Evolutionary conservation across 2,329 filamentous ascomycete species (phyloP), one percentile per base, ranked within the genome.

Genomic region (Hymenoscyphus fraxineus): DNA sequence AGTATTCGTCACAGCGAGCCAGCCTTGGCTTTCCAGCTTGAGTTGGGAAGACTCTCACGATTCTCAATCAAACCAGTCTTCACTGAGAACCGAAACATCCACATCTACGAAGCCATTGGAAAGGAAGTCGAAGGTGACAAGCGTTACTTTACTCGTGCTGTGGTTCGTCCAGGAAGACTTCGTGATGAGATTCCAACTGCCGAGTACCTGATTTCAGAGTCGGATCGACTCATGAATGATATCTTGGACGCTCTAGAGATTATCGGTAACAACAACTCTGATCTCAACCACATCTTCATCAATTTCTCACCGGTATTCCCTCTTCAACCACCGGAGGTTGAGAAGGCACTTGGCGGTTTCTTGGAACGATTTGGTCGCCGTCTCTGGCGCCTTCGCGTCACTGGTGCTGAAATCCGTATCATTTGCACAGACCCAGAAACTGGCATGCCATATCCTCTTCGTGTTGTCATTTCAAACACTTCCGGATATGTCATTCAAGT

Each of bases 231-330:
- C 72, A 93, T 99, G 85, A 98, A 92, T 77, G 95, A 99, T 76
- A 98, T 99, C 74, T 87, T 98, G 61, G 95, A 99, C 76, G 95
- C 95, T 56, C 83, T 99, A 65, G 95, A 99, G 83, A 97, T 99
- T 73, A 96, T 97, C 75, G 95, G 95, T 76, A 97, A 97, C 84
- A 98, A 97, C 82, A 96, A 96, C 82, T 97, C 95, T 60, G 95
- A 99, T 83, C 85, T 99, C 76, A 99, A 99, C 84, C 95, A 99
- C 81, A 95, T 99, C 84, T 99, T 99, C 83, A 95, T 99, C 84
- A 98, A 99, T 85, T 99, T 99, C 82, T 95, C 92, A 0, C 92
- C 93, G 10, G 91, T 97, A 65, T 98, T 99, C 88, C 92, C 93
- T 76, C 87, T 99, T 59, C 84, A 92, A 74, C 93, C 95, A 3